Evolutionary conservation across 768 basidiomycete genomes (phyloP).

Genomic region (Lactarius trivialis): DNA sequence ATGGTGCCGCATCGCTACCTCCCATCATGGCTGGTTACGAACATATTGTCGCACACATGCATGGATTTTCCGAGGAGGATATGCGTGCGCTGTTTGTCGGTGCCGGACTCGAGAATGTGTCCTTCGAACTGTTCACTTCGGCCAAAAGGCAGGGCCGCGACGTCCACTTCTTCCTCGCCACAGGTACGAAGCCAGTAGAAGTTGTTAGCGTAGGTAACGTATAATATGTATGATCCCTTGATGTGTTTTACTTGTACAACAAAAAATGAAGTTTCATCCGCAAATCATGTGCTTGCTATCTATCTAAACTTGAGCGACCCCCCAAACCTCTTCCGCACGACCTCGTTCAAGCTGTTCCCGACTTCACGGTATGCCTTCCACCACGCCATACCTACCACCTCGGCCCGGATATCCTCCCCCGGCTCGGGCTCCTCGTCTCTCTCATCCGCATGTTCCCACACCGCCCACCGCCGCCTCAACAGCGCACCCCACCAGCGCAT

Average conservation of each 20-base stretch:
- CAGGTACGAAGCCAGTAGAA: conserved; percentile 4
- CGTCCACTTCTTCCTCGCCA: conserved; percentile 14
- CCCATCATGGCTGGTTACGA: conserved; percentile 30
- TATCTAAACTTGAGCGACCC: conserved; percentile 58
- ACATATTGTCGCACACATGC: conserved; percentile 48
- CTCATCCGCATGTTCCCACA: conserved; percentile 39
- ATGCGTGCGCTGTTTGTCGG: conserved; percentile 45
- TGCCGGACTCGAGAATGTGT: conserved; percentile 45
- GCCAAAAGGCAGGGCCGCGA: conserved; percentile 9
- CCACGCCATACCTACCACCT: conserved; percentile 61
- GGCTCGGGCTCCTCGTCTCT: conserved; percentile 32
- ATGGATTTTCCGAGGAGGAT: conserved; percentile 46
- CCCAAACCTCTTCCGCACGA: conserved; percentile 63
- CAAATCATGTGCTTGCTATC: conserved; percentile 33
- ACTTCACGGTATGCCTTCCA: conserved; percentile 73
- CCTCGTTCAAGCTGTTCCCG: conserved; percentile 58
- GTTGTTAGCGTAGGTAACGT: neutral
- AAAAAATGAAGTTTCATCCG: neutral
- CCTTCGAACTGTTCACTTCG: conserved; percentile 23
- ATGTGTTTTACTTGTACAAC: neutral
- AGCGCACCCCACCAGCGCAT: conserved; percentile 81
- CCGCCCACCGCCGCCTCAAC: conserved; percentile 56
- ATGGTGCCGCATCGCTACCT: conserved; percentile 25
- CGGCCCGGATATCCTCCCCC: conserved; percentile 28
- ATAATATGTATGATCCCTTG: neutral